phyloP scores from a whole-genome alignment of 129 eudicot genomes.

The Apium graveolens region DNA sequence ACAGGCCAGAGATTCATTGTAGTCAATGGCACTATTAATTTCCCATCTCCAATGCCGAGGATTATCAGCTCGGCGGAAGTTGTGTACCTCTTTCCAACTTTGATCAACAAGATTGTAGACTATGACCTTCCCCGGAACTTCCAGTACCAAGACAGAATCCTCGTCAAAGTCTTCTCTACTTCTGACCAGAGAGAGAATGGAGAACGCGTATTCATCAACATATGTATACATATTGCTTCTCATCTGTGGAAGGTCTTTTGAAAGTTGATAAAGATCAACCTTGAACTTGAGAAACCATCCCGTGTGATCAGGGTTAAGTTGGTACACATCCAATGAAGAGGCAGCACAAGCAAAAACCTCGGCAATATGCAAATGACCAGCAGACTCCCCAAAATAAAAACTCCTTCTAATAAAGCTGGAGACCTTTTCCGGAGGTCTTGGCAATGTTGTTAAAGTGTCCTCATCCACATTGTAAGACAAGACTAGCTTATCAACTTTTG shows the following conservation, averaged over 20 bases:
- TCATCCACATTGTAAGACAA: background rate
- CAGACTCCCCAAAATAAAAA: background rate
- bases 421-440: background rate
- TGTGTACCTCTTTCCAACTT: background rate
- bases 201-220: background rate
- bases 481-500: background rate
- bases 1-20: background rate
- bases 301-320: background rate
- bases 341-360: background rate
- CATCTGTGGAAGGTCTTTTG: background rate
- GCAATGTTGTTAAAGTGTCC: background rate
- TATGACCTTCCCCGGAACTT: background rate
- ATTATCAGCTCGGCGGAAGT: background rate
- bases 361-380: background rate
- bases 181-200: background rate
- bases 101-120: conserved; percentile 1
- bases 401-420: background rate
- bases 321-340: background rate
- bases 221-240: background rate
- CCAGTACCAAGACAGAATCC: background rate
- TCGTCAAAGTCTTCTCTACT: background rate
- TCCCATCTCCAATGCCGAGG: background rate
- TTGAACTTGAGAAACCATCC: conserved; percentile 1
- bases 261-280: background rate
- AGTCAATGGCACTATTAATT: background rate